These are phyloP conservation scores for Aspergillus sp. DNA, from an alignment of 2,329 filamentous ascomycete species.

Conservation along the genomic window DNA sequence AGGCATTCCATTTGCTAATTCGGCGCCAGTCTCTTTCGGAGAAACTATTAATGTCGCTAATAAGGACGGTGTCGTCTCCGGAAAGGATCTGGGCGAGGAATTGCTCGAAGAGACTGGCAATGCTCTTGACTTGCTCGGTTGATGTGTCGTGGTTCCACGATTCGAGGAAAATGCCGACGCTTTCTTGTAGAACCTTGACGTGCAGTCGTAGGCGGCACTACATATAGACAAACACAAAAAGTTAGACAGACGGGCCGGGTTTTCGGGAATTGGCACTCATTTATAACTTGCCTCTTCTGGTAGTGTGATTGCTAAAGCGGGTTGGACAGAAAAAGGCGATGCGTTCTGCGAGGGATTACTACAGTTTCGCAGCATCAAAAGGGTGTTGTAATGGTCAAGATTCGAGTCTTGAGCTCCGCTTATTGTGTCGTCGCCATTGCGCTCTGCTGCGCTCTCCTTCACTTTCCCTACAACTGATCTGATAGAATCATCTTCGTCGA, in stretches of 20 bases:
- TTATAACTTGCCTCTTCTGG: slow-evolving; percentile 26
- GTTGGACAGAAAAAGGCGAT: slow-evolving; percentile 13
- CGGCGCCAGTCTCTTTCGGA: slow-evolving; percentile 53
- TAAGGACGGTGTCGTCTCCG: slow-evolving; percentile 31
- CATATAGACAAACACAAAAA: not conserved
- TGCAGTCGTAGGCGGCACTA: slow-evolving; percentile 33
- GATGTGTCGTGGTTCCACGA: slow-evolving; percentile 35
- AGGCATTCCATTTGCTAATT: slow-evolving; percentile 50
- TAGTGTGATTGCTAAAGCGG: slow-evolving; percentile 22
- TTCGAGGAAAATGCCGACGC: slow-evolving; percentile 34
- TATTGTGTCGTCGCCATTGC: slow-evolving; percentile 30
- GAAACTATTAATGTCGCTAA: slow-evolving; percentile 50
- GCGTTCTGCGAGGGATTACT: slow-evolving; percentile 14
- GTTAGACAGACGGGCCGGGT: slow-evolving; percentile 2
- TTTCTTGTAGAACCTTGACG: slow-evolving; percentile 29
- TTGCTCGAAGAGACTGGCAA: slow-evolving; percentile 51
- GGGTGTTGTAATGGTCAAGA: slow-evolving; percentile 29
- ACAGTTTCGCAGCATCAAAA: slow-evolving; percentile 30
- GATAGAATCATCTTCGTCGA: slow-evolving; percentile 2
- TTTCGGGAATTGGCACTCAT: too few relatives aligned
- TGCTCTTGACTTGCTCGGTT: slow-evolving; percentile 36
- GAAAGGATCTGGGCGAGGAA: slow-evolving; percentile 47
- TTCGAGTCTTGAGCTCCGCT: slow-evolving; percentile 29
- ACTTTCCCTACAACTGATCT: not conserved
- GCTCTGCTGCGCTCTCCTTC: not conserved